Evolutionary conservation across 257 asterid genomes (phyloP).

Genomic region (Solanum megistacrolobum): DNA sequence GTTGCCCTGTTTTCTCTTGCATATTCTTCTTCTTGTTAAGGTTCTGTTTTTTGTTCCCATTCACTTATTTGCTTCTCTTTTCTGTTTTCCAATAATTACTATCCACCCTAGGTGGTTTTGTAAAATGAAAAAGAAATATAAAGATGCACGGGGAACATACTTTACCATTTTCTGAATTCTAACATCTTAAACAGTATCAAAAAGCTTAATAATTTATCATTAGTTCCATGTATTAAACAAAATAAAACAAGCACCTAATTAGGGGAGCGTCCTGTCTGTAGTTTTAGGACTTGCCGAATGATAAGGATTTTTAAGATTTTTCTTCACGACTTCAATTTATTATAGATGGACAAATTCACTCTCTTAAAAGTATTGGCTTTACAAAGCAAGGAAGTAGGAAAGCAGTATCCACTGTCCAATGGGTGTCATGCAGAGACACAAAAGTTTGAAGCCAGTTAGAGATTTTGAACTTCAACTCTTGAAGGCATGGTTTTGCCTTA

Average conservation of each 20-base stretch:
- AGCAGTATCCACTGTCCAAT: not conserved
- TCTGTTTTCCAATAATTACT: not conserved
- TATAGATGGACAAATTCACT: not conserved
- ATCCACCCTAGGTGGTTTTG: not conserved
- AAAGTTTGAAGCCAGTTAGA: not conserved
- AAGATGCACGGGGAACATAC: not conserved
- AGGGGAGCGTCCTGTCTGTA: not conserved
- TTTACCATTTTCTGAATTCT: not conserved
- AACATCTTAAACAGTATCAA: not conserved
- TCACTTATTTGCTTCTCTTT: not conserved
- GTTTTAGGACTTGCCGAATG: not conserved
- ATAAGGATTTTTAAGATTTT: not conserved
- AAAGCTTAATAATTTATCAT: not conserved
- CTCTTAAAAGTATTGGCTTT: not conserved
- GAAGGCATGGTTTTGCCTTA: not conserved
- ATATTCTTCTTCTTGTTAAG: not conserved
- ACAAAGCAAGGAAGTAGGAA: not conserved
- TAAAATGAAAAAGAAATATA: not conserved
- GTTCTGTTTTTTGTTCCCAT: not conserved
- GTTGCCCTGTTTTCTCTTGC: not conserved
- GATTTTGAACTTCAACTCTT: not conserved
- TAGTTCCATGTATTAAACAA: not conserved
- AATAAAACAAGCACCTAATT: not conserved
- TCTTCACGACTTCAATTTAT: not conserved
- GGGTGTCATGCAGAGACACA: not conserved